Base-by-base conservation (phyloP, 352 stramenopile species). In the Phytopythium helicoides region DNA sequence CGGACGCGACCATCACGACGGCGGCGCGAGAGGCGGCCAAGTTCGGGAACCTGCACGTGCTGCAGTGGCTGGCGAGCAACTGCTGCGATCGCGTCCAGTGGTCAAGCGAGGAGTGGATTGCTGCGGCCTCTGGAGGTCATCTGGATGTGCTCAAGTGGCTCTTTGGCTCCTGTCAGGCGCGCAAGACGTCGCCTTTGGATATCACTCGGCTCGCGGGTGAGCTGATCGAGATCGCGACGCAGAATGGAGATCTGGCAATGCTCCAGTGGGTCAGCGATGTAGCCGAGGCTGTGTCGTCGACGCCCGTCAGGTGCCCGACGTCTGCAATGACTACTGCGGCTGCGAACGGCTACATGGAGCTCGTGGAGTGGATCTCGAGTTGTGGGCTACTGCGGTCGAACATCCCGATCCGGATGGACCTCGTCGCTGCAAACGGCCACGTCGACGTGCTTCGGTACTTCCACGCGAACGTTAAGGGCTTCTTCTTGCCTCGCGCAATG, bases 61-160 rank as follows among this genome's bases (percentile, higher is more conserved):
- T 73, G 35, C 26, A 64, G 46, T 73, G 58, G 54, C 50, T 77
- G 12, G 47, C 47, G 8, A 18, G 46, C 28, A 47, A 55, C 19
- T 45, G 46, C 40, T 21, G 36, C 11, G 23, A n/a, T n/a, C 36
- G 45, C 11, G 51, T 53, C 28, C 31, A 23, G 22, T 56, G 48
- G 19, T 45, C 14, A 22, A 54, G 59, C 23, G 52, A 58, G 15
- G 53, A 46, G 19, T 62, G 35, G 44, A 11, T 66, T 19, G 53
- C 58, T n/a, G 33, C 33, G 8, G 46, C 59, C 28, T 48, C 41
- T 6, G 26, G 15, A 10, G 46, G 46, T 1, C 46, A 48, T 50
- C 26, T 66, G 39, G 36, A 66, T 41, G 19, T 66, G 53, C 38
- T 62, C 33, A 28, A 58, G 47, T 66, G 53, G 45, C 37, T 41